Evolutionary conservation across 148 eudicot genomes (phyloP).

Genomic region (Pharnaceum exiguum): DNA sequence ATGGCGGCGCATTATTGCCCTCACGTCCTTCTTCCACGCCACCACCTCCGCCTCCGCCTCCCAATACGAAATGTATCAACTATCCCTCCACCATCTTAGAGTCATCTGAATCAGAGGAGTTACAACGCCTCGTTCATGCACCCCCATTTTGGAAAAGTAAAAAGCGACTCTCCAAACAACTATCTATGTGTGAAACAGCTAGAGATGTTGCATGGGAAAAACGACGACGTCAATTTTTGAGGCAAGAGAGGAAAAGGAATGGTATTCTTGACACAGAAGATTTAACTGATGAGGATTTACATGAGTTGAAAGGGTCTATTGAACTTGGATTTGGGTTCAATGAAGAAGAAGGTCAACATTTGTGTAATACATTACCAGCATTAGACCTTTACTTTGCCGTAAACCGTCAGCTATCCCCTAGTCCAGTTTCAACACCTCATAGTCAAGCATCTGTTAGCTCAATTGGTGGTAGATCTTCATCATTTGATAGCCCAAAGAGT

Average conservation of each 20-base stretch:
- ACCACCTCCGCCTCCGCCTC: slow-evolving; percentile 13
- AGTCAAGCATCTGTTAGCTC: slow-evolving; percentile 27
- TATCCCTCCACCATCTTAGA: not conserved
- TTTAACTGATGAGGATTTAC: slow-evolving; percentile 65
- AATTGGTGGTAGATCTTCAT: slow-evolving; percentile 26
- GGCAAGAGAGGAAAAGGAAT: slow-evolving; percentile 31
- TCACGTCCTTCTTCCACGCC: slow-evolving; percentile 7
- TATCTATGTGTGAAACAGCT: slow-evolving; percentile 56
- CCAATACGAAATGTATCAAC: not conserved
- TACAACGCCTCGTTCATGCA: slow-evolving; percentile 46
- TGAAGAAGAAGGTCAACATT: slow-evolving; percentile 47
- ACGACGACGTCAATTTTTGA: slow-evolving; percentile 47
- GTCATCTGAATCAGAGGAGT: slow-evolving; percentile 39
- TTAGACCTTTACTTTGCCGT: slow-evolving; percentile 82
- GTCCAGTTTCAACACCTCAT: slow-evolving; percentile 55
- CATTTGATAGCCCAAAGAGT: slow-evolving; percentile 34
- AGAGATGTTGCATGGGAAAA: slow-evolving; percentile 80
- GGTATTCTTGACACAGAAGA: slow-evolving; percentile 16
- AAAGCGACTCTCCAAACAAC: slow-evolving; percentile 56
- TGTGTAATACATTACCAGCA: slow-evolving; percentile 68
- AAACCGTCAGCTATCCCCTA: slow-evolving; percentile 44
- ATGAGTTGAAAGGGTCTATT: slow-evolving; percentile 70
- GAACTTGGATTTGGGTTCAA: slow-evolving; percentile 88
- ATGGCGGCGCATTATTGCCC: not conserved
- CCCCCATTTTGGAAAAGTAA: slow-evolving; percentile 50